Percentiles rank a stretch among this genome's conserved stretches.
Evolutionary conservation across 2,329 filamentous ascomycete species (phyloP).

Genomic region (Dothistroma pini): DNA sequence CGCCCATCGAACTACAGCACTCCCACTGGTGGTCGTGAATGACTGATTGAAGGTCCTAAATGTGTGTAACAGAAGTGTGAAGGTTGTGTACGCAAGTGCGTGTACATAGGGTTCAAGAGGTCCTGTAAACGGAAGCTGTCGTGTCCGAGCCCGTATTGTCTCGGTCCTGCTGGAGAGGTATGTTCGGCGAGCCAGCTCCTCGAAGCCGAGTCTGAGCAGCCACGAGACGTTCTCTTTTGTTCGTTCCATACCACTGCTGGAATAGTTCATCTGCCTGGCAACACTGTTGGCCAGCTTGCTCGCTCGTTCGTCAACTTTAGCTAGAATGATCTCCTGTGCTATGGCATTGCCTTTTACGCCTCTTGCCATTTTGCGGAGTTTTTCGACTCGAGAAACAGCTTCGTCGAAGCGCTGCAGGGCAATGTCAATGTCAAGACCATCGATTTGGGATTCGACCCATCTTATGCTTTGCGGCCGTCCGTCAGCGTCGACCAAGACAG

Average conservation of each 20-base stretch:
- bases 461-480: slow-evolving; percentile 94
- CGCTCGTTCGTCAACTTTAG: slow-evolving; percentile 85
- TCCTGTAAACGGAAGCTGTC: slow-evolving; percentile 93
- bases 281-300: slow-evolving; percentile 72
- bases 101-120: slow-evolving; percentile 91
- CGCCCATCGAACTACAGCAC: slow-evolving; percentile 97
- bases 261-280: slow-evolving; percentile 72
- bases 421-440: slow-evolving; percentile 93
- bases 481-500: slow-evolving; percentile 87
- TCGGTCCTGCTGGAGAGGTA: slow-evolving; percentile 77
- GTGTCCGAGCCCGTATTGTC: slow-evolving; percentile 74
- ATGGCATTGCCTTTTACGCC: slow-evolving; percentile 79
- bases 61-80: slow-evolving; percentile 90
- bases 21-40: slow-evolving; percentile 81
- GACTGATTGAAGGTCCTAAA: slow-evolving; percentile 47
- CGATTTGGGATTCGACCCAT: slow-evolving; percentile 93
- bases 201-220: slow-evolving; percentile 82
- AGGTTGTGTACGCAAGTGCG: slow-evolving; percentile 93
- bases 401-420: slow-evolving; percentile 84
- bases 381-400: slow-evolving; percentile 79
- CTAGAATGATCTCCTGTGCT: slow-evolving; percentile 86
- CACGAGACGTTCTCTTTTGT: slow-evolving; percentile 79
- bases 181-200: slow-evolving; percentile 81
- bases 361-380: slow-evolving; percentile 72
- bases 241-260: slow-evolving; percentile 70